Evolutionary conservation across 2,329 filamentous ascomycete species (phyloP), one percentile per base, ranked within the genome.

Genomic region (Botrytis sinoallii): DNA sequence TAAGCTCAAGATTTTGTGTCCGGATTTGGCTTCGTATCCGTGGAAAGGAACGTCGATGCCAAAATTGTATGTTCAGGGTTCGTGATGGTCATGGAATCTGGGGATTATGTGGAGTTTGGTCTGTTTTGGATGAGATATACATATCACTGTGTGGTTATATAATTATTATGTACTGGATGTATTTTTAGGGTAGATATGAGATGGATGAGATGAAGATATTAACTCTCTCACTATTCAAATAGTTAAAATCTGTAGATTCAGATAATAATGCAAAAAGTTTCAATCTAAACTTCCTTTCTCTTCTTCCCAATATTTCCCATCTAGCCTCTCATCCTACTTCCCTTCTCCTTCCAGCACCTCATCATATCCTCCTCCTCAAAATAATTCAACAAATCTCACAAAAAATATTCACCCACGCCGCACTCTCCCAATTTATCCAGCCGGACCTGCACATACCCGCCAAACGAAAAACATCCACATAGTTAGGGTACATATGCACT

Each of bases 31-130:
- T 42, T 69, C 66, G n/a, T 69, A 57, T 57, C 66, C 66, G 18
- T 69, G 66, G 66, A 69, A 57, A 48, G 66, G 66, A 12, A 32
- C 66, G 20, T 42, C 66, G 10, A 69, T 57, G n/a, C 66, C 66
- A 38, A 69, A 57, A 12, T 42, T 69, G 18, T 57, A 69, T 57
- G 38, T 69, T 29, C 66, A 57, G n/a, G 29, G 38, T 32, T 57
- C 66, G 18, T 57, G 12, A 69, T 42, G 1, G 12, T 40, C 4
- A 14, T 40, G 44, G 25, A 18, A 42, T 69, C 0, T 29, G 16
- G 38, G 18, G 20, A 18, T 4, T 3, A 42, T 29, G 16, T 1
- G 66, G 66, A 32, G 66, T 57, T 68, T 68, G 66, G 48, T 42
- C 20, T 3, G 18, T 10, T 0, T 25, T 57, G 0, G 35, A 32